Evolutionary conservation across 1,139 yeast species (phyloP).

Genomic region (Yamadazyma diddensiae): DNA sequence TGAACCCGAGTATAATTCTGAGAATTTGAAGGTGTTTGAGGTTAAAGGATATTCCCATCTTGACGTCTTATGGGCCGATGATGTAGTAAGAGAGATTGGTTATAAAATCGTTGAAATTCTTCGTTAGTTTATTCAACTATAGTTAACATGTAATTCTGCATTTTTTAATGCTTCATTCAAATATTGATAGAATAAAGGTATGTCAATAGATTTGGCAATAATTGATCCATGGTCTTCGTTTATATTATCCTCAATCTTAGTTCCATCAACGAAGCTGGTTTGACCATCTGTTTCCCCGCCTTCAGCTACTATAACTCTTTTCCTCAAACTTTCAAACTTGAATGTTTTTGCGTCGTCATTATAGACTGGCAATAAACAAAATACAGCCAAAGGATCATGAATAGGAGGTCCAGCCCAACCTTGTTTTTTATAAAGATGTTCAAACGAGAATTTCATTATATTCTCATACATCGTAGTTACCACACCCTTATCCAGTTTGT

Average conservation of each 20-base stretch:
- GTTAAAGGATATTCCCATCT: slow-evolving; percentile 52
- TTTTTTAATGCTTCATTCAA: slow-evolving; percentile 12
- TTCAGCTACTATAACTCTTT: slow-evolving; percentile 23
- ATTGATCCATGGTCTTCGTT: slow-evolving; percentile 38
- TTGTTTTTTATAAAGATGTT: slow-evolving; percentile 15
- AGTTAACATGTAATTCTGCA: slow-evolving; percentile 11
- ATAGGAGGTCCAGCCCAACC: slow-evolving; percentile 62
- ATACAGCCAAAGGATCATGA: slow-evolving; percentile 79
- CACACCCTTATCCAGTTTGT: slow-evolving; percentile 16
- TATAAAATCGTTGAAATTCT: slow-evolving; percentile 6
- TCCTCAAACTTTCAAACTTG: slow-evolving; percentile 23
- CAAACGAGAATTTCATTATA: slow-evolving; percentile 57
- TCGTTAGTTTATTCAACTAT: neutral
- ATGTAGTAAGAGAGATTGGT: slow-evolving; percentile 36
- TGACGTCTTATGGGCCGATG: slow-evolving; percentile 59
- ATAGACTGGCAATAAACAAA: slow-evolving; percentile 49
- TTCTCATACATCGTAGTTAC: slow-evolving; percentile 52
- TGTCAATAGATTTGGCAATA: slow-evolving; percentile 45
- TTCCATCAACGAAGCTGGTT: slow-evolving; percentile 27
- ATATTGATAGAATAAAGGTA: slow-evolving; percentile 37
- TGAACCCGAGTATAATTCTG: slow-evolving; percentile 46
- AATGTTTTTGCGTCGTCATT: slow-evolving; percentile 25
- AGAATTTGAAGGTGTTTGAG: slow-evolving; percentile 33
- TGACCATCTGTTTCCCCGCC: slow-evolving; percentile 35
- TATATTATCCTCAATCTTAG: slow-evolving; percentile 20